phyloP scores from a whole-genome alignment of 495 filamentous ascomycete genomes.

The Xylaria scruposa region DNA sequence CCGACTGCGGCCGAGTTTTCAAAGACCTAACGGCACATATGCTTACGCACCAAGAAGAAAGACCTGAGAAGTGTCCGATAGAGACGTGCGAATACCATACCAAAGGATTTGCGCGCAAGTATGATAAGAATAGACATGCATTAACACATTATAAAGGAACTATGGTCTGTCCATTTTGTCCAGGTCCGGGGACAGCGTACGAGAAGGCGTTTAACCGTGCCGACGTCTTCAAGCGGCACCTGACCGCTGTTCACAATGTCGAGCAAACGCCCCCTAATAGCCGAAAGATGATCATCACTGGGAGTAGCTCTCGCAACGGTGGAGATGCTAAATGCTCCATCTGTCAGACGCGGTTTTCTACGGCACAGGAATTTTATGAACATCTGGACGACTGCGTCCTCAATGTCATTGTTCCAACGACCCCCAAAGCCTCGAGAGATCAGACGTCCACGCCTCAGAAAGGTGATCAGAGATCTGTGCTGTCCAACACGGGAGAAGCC shows the following conservation, averaged over 20 bases:
- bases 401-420: constrained; percentile 88
- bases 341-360: constrained; percentile 86
- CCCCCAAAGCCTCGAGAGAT: constrained; percentile 67
- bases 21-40: constrained; percentile 96
- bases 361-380: constrained; percentile 97
- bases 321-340: constrained; percentile 94
- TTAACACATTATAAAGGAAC: constrained; percentile 99
- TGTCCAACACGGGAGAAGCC: constrained; percentile 64
- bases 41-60: constrained; percentile 92
- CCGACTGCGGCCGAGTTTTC: constrained; percentile 86
- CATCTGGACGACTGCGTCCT: constrained; percentile 98
- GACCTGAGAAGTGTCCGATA: constrained; percentile 97
- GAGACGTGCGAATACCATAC: constrained; percentile 92
- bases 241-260: constrained; percentile 92
- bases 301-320: constrained; percentile 62
- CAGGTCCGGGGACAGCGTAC: constrained; percentile 85
- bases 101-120: constrained; percentile 97
- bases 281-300: constrained; percentile 79
- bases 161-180: constrained; percentile 99
- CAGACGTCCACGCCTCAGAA: constrained; percentile 62
- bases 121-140: constrained; percentile 98
- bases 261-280: constrained; percentile 97
- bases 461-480: constrained; percentile 52
- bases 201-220: constrained; percentile 99
- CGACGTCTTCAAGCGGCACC: constrained; percentile 97